Base-by-base conservation (phyloP, 768 basidiomycete genomes). In the Cystofilobasidium bisporidii region DNA sequence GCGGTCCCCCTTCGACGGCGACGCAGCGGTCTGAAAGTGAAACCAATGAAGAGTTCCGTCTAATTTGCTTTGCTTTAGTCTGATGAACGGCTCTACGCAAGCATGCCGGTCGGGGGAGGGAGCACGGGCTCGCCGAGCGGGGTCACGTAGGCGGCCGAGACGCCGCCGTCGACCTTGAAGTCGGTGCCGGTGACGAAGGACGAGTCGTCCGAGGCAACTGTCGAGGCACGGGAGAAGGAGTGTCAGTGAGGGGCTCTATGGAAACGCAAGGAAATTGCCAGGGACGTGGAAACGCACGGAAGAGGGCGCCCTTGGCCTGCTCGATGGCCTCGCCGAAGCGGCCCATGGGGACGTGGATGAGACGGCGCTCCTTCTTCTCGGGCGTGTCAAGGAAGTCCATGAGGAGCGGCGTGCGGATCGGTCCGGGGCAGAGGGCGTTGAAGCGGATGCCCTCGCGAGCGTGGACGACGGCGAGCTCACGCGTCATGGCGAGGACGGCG, bases 331-430 rank as follows among this genome's bases (percentile, higher is more conserved):
- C 91, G 43, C 94, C 94, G 76, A 99, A 99, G 69, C 94, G 85
- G 70, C 93, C 93, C 90, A 96, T 91, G 1, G 93, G 94, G 20
- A 94, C 83, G 71, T 79, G 78, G 20, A 74, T 85, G 75, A 97
- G 75, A 56, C 96, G 83, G 33, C 96, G 86, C 53, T 97, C 85
- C 68, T 87, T 85, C 80, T 98, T 98, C 81, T 99, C 96, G 55
- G 86, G 81, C 24, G 96, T 97, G 78, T 98, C 84, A 74, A 99
- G 83, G 83, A 94, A 99, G 78, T 98, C 87, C 96, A 99, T 99
- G 33, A 99, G 82, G 56, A 99, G 85, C 45, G 93, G 92, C 36
- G 94, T 98, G 78, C 89, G 90, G 69, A 99, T 83, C 40, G 94
- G 93, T 18, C 94, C 94, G 36, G 93, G 96, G 83, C 93, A 97